Percentiles rank a stretch among this genome's conserved stretches.
phyloP scores from a whole-genome alignment of 352 stramenopile species.

The Aphanomyces stellatus region DNA sequence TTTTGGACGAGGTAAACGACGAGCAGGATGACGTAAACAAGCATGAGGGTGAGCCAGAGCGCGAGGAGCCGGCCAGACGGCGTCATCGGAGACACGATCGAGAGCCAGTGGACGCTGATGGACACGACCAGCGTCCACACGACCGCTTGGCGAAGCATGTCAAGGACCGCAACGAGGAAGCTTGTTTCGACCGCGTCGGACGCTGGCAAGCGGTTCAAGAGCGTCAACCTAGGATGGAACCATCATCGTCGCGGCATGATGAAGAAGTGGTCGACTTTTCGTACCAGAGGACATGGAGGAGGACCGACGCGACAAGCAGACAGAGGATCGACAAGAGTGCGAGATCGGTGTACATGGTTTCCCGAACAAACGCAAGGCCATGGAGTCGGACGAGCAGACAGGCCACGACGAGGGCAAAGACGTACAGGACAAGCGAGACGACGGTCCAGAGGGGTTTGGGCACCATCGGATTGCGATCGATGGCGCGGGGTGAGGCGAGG shows the following conservation, averaged over 20 bases:
- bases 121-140: conserved; percentile 83
- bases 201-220: conserved; percentile 29
- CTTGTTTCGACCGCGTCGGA: conserved; percentile 57
- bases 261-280: neutral
- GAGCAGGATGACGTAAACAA: conserved; percentile 51
- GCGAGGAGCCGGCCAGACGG: conserved; percentile 15
- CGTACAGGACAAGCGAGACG: neutral
- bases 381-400: conserved; percentile 27
- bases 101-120: conserved; percentile 79
- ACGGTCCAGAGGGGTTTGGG: conserved; percentile 7
- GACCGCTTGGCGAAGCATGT: conserved; percentile 36
- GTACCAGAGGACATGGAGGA: conserved; percentile 43
- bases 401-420: neutral
- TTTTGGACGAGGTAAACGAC: conserved; percentile 62
- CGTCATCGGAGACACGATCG: neutral
- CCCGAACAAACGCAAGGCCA: conserved; percentile 60
- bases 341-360: conserved; percentile 82
- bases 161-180: conserved; percentile 61
- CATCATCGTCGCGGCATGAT: neutral
- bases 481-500: neutral
- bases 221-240: neutral
- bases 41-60: conserved; percentile 53
- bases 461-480: neutral
- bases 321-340: conserved; percentile 49
- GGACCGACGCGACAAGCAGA: conserved; percentile 59